These are phyloP conservation scores for Stropharia rugosoannulata DNA, from an alignment of 768 basidiomycete genomes.

Conservation along the genomic window DNA sequence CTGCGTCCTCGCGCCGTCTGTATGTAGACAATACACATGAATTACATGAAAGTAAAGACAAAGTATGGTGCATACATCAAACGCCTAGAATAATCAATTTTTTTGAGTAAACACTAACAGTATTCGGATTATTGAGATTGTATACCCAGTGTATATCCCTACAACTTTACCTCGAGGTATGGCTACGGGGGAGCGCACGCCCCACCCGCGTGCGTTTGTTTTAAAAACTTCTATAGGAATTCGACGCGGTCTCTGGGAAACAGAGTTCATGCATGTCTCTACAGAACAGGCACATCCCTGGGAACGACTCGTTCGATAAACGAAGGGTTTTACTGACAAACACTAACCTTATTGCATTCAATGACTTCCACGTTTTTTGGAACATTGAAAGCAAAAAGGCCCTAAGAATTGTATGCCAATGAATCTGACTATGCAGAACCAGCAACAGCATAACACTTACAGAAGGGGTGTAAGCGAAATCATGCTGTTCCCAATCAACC, in stretches of 20 bases:
- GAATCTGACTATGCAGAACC: no score
- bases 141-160: conserved; percentile 70
- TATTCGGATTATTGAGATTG: background rate
- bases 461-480: conserved; percentile 46
- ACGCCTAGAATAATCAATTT: conserved; percentile 29
- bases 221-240: conserved; percentile 67
- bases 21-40: background rate
- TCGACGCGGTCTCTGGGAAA: conserved; percentile 58
- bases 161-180: conserved; percentile 57
- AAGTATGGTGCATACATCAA: conserved; percentile 38
- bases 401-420: conserved; percentile 29
- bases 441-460: conserved; percentile 18
- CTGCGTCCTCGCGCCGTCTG: conserved; percentile 45
- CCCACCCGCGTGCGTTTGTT: conserved; percentile 61
- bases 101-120: conserved; percentile 2
- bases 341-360: conserved; percentile 62
- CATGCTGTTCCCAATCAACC: conserved; percentile 35
- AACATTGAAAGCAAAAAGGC: conserved; percentile 44
- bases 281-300: conserved; percentile 46
- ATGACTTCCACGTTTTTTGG: conserved; percentile 50
- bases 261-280: conserved; percentile 52
- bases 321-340: background rate
- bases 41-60: background rate
- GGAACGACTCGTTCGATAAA: background rate
- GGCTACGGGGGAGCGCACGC: conserved; percentile 45